Evolutionary conservation across 2,329 filamentous ascomycete species (phyloP).

Genomic region (Lecanicillium sp.): DNA sequence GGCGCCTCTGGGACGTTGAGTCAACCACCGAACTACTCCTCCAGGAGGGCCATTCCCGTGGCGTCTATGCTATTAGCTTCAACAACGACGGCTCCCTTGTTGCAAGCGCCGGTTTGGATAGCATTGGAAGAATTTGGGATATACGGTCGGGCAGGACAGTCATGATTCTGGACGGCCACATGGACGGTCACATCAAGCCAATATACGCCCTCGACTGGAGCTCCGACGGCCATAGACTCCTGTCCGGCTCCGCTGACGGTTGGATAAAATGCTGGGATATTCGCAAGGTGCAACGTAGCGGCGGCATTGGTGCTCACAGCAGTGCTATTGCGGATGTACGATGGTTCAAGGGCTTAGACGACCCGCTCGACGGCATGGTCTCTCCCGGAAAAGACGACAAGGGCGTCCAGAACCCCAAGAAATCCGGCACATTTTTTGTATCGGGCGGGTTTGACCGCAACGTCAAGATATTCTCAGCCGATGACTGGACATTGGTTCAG

Average conservation of each 20-base stretch:
- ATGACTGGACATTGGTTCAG: constrained; percentile 90
- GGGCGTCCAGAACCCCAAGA: constrained; percentile 65
- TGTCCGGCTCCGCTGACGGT: constrained; percentile 88
- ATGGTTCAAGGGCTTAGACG: constrained; percentile 87
- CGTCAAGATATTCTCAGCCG: constrained; percentile 91
- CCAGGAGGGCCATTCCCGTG: constrained; percentile 91
- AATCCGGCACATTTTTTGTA: constrained; percentile 85
- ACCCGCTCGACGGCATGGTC: constrained; percentile 54
- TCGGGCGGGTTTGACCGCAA: constrained; percentile 89
- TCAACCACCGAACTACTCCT: constrained; percentile 76
- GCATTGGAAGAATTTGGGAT: constrained; percentile 94
- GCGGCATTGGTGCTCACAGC: constrained; percentile 82
- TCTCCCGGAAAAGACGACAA: constrained; percentile 53
- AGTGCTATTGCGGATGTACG: constrained; percentile 87
- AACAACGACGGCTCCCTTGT: constrained; percentile 86
- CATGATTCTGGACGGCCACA: constrained; percentile 87
- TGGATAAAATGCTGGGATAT: constrained; percentile 99
- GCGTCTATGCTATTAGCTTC: constrained; percentile 85
- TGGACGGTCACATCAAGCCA: constrained; percentile 75
- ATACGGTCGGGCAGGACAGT: constrained; percentile 84
- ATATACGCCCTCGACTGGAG: constrained; percentile 94
- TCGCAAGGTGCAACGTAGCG: constrained; percentile 74
- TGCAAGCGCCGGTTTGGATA: constrained; percentile 88
- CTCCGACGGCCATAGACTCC: constrained; percentile 79
- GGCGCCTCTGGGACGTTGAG: constrained; percentile 91